Evolutionary conservation across 306 rosid genomes (phyloP).

Genomic region (Prinsepia uniflora): DNA sequence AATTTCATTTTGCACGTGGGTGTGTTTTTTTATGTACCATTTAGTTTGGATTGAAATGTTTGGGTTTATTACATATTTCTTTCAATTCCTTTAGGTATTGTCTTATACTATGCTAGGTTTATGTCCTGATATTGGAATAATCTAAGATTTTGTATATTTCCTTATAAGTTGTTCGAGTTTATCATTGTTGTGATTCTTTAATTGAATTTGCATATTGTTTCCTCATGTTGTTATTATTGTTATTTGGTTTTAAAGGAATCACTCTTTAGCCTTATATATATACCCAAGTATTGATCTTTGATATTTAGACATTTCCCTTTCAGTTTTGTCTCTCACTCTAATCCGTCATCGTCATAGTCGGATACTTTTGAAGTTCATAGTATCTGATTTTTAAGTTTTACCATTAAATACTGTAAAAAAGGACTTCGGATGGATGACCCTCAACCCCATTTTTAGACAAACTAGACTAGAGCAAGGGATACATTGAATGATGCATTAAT

Average conservation of each 20-base stretch:
- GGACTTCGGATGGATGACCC: neutral
- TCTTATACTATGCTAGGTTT: too few relatives aligned
- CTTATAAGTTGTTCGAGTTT: too few relatives aligned
- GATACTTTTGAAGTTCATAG: slow-evolving; percentile 2
- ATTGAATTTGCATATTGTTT: neutral
- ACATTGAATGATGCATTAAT: too few relatives aligned
- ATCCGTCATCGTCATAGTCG: neutral
- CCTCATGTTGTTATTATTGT: neutral
- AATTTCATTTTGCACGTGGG: too few relatives aligned
- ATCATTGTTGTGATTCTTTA: neutral
- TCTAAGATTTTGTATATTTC: too few relatives aligned
- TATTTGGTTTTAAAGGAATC: neutral
- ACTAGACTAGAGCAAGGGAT: too few relatives aligned
- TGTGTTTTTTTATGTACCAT: too few relatives aligned
- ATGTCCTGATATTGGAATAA: too few relatives aligned
- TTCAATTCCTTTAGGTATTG: too few relatives aligned
- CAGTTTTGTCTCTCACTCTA: neutral
- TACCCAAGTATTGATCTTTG: neutral
- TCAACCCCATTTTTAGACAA: too few relatives aligned
- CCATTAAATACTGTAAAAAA: neutral
- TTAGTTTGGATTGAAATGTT: too few relatives aligned
- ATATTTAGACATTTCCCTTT: neutral
- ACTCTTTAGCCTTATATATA: neutral
- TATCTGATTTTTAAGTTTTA: neutral
- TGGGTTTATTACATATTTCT: too few relatives aligned